A percentile compares a stretch with the other conserved stretches of the same genome.
Evolutionary conservation across 129 eudicot species (phyloP).

Genomic region (Flaveria robusta): DNA sequence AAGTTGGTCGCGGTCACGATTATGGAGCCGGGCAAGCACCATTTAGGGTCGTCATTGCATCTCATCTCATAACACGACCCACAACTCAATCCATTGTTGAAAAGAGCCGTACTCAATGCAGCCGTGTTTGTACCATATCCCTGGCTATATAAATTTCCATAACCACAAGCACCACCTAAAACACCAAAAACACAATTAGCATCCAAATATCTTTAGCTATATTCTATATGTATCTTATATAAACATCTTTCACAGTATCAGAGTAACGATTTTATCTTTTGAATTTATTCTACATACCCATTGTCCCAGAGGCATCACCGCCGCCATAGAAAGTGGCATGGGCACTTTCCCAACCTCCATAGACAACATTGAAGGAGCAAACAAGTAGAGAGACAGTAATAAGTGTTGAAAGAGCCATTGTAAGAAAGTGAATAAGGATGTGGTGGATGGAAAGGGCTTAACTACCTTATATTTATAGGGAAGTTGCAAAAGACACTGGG

Average conservation of each 20-base stretch:
- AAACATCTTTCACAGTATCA: too few species aligned
- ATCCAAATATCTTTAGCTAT: too few species aligned
- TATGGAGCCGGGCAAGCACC: constrained; percentile 66
- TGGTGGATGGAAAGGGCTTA: constrained; percentile 33
- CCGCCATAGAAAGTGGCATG: constrained; percentile 94
- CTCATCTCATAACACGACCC: constrained; percentile 75
- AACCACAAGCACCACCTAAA: constrained; percentile 93
- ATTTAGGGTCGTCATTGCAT: constrained; percentile 61
- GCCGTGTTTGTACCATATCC: constrained; percentile 88
- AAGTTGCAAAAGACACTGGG: constrained; percentile 31
- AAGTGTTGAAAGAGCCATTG: constrained; percentile 50
- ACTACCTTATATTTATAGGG: constrained; percentile 53
- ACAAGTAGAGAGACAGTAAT: constrained; percentile 41
- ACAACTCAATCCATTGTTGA: constrained; percentile 77
- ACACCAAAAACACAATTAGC: not conserved
- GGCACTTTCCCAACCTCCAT: constrained; percentile 74
- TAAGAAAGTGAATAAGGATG: constrained; percentile 12
- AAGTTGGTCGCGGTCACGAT: constrained; percentile 81
- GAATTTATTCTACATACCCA: constrained; percentile 52
- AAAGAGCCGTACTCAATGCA: constrained; percentile 79
- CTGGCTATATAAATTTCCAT: constrained; percentile 76
- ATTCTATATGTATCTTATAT: too few species aligned
- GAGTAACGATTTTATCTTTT: not conserved
- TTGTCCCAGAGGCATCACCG: constrained; percentile 89
- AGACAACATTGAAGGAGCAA: constrained; percentile 38